Conservation (phyloP, 768 basidiomycete genomes). For the Nevesoporus exiguus region DNA sequence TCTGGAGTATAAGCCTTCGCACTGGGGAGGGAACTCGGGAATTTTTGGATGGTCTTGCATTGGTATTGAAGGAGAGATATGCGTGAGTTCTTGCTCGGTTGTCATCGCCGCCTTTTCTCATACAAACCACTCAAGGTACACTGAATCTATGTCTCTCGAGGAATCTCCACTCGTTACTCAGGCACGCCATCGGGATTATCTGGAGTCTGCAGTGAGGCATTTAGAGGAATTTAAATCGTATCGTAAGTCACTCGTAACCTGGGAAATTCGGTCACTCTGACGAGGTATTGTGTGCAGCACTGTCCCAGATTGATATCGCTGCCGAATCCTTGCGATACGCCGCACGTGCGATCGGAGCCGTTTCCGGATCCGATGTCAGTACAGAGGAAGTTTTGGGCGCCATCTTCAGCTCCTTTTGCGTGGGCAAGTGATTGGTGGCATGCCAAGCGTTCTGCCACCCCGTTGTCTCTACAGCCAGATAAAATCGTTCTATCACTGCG, state of each 20-base stretch:
- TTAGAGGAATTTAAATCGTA: conserved; percentile 31
- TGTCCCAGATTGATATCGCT: conserved; percentile 73
- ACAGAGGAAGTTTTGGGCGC: conserved; percentile 82
- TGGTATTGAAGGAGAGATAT: conserved; percentile 37
- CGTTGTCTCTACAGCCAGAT: not conserved
- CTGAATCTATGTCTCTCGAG: conserved; percentile 19
- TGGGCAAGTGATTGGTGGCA: conserved; percentile 58
- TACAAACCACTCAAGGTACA: conserved; percentile 13
- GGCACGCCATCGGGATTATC: conserved; percentile 72
- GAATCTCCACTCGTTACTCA: conserved; percentile 67
- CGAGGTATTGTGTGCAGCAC: conserved; percentile 35
- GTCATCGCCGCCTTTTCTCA: not conserved
- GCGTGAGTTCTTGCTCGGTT: conserved; percentile 10
- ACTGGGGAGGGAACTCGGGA: conserved; percentile 52
- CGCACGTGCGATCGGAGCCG: conserved; percentile 74
- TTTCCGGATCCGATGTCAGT: conserved; percentile 70
- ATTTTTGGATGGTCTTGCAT: conserved; percentile 60
- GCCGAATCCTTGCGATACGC: conserved; percentile 90
- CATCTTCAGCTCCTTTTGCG: conserved; percentile 85
- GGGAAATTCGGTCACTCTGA: not conserved
- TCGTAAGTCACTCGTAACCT: conserved; percentile 20
- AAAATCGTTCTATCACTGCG: conserved; percentile 3
- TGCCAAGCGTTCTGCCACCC: not conserved
- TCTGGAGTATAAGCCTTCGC: conserved; percentile 65
- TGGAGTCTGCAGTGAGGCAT: conserved; percentile 55